These are phyloP conservation scores for Tieghemostelium lacteum DNA, from an alignment of 78 protist genomes.

Conservation along the genomic window DNA sequence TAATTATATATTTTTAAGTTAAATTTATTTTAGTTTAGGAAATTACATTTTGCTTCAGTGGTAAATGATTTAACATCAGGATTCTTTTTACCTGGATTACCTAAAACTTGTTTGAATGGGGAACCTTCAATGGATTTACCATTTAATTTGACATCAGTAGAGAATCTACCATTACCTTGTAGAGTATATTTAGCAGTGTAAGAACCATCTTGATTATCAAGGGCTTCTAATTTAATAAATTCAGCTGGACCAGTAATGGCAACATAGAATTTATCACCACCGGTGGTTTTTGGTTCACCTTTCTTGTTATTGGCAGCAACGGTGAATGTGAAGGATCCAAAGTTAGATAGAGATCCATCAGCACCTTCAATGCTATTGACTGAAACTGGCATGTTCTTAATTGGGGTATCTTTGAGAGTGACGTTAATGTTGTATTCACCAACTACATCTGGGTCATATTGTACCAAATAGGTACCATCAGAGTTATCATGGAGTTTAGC, in stretches of 20 bases:
- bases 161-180: slow-evolving; percentile 73
- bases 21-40: background rate
- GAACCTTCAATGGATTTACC: slow-evolving; percentile 81
- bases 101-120: slow-evolving; percentile 75
- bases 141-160: slow-evolving; percentile 71
- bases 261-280: slow-evolving; percentile 80
- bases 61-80: slow-evolving; percentile 51
- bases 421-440: slow-evolving; percentile 71
- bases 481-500: slow-evolving; percentile 73
- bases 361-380: slow-evolving; percentile 80
- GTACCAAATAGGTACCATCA: slow-evolving; percentile 84
- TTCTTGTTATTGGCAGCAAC: slow-evolving; percentile 81
- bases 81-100: slow-evolving; percentile 77
- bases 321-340: slow-evolving; percentile 83
- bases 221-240: slow-evolving; percentile 42
- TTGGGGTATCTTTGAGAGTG: slow-evolving; percentile 44
- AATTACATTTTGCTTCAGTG: slow-evolving; percentile 17
- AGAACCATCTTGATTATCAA: slow-evolving; percentile 76
- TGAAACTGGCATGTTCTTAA: slow-evolving; percentile 66
- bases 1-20: no score
- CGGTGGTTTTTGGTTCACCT: slow-evolving; percentile 73
- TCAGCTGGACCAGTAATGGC: slow-evolving; percentile 78
- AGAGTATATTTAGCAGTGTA: slow-evolving; percentile 81
- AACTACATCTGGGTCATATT: slow-evolving; percentile 58
- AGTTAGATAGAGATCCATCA: slow-evolving; percentile 48